Percentiles rank a stretch among this genome's conserved stretches.
phyloP scores from a whole-genome alignment of 306 rosid species.

The Canavalia gladiata region DNA sequence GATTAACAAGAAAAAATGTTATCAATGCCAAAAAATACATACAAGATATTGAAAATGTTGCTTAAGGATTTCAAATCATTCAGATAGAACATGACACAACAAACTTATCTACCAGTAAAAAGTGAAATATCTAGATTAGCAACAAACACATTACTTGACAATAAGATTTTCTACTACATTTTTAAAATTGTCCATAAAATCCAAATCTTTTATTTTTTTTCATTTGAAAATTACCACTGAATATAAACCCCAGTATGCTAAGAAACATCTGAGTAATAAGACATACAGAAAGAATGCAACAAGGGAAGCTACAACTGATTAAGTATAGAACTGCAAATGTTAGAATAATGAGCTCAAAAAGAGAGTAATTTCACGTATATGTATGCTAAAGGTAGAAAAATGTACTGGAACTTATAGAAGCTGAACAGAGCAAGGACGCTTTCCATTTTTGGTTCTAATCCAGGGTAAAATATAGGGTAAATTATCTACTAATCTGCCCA shows the following conservation, averaged over 20 bases:
- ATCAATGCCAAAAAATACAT: slow-evolving; percentile 41
- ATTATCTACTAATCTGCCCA: not conserved
- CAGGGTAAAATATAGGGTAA: not conserved
- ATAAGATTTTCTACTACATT: not conserved
- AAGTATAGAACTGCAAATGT: not conserved
- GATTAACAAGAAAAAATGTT: slow-evolving; percentile 36
- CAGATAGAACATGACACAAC: slow-evolving; percentile 6
- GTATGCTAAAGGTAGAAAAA: not conserved
- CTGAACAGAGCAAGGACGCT: not conserved
- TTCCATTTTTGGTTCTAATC: not conserved
- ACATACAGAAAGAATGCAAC: not conserved
- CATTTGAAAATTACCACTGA: not conserved
- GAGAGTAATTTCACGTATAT: not conserved
- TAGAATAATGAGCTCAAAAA: not conserved
- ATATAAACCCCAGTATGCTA: not conserved
- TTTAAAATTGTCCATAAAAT: not conserved
- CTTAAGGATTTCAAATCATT: not conserved
- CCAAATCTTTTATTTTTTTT: not conserved
- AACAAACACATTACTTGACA: not conserved
- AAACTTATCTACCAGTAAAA: not conserved
- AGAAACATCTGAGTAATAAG: slow-evolving; percentile 11
- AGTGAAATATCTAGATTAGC: slow-evolving; percentile 37
- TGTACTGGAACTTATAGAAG: not conserved
- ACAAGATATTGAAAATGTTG: slow-evolving; percentile 30
- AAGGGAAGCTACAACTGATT: not conserved